phyloP scores from a whole-genome alignment of 768 basidiomycete genomes.

The Dictyophora rubrovolvata region DNA sequence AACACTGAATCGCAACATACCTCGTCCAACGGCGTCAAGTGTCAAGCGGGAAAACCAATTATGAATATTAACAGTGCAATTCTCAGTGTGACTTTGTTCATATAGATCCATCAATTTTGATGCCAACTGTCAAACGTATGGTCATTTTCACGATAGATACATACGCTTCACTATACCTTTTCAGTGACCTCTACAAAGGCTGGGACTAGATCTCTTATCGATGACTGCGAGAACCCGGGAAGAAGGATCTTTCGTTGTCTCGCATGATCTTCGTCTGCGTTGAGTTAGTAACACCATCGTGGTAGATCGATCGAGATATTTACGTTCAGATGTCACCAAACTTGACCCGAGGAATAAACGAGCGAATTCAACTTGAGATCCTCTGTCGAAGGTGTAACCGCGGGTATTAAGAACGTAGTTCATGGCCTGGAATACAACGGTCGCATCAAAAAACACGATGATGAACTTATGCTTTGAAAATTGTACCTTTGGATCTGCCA shows the following conservation, averaged over 20 bases:
- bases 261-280: slow-evolving; percentile 15
- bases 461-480: background rate
- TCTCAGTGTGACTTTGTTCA: background rate
- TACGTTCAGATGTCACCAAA: background rate
- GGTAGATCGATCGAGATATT: background rate
- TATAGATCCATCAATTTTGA: background rate
- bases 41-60: slow-evolving; percentile 1
- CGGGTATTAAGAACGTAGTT: slow-evolving; percentile 16
- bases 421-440: background rate
- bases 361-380: background rate
- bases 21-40: background rate
- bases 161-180: slow-evolving; percentile 2
- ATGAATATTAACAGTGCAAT: background rate
- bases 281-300: background rate
- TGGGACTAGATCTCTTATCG: slow-evolving; percentile 18
- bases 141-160: background rate
- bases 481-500: slow-evolving; percentile 1
- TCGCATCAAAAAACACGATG: background rate
- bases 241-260: slow-evolving; percentile 22
- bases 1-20: background rate
- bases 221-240: slow-evolving; percentile 18
- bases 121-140: background rate
- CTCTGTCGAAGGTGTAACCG: slow-evolving; percentile 19
- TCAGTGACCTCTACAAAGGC: slow-evolving; percentile 17
- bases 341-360: slow-evolving; percentile 11